phyloP scores from a whole-genome alignment of 1,284 basidiomycete genomes.

The Schizophyllum commune region DNA sequence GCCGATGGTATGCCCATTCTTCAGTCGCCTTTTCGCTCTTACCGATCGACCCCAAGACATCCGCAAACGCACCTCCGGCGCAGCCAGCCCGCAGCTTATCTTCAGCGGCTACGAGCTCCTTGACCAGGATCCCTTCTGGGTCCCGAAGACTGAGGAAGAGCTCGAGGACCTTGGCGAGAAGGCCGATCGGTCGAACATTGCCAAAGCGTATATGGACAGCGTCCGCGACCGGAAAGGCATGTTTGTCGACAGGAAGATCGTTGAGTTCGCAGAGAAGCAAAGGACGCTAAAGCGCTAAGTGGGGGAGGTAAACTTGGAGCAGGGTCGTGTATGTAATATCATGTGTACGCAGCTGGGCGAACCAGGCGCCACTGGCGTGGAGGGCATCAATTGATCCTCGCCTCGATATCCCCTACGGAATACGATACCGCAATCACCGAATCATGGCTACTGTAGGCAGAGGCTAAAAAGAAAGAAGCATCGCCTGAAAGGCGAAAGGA shows the following conservation, averaged over 20 bases:
- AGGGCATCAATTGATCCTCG: too few relatives aligned
- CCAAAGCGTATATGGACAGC: slow-evolving; percentile 88
- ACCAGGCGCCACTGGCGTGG: too few relatives aligned
- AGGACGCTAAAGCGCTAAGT: slow-evolving; percentile 80
- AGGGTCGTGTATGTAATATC: too few relatives aligned
- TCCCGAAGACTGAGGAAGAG: slow-evolving; percentile 96
- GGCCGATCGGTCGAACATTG: slow-evolving; percentile 90
- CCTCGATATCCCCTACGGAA: too few relatives aligned
- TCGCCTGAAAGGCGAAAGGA: neutral
- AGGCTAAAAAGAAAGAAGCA: neutral
- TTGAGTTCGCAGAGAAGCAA: slow-evolving; percentile 94
- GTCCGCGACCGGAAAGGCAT: slow-evolving; percentile 93
- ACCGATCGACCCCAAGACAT: too few relatives aligned
- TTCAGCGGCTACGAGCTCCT: slow-evolving; percentile 93
- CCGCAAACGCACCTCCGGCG: slow-evolving; percentile 92
- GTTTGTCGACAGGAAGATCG: slow-evolving; percentile 89
- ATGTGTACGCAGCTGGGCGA: too few relatives aligned
- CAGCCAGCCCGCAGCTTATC: slow-evolving; percentile 93
- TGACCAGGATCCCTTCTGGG: slow-evolving; percentile 97
- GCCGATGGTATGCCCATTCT: slow-evolving; percentile 91
- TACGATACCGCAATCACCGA: too few relatives aligned
- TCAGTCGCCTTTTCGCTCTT: too few relatives aligned
- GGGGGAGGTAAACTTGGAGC: neutral
- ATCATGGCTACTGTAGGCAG: too few relatives aligned
- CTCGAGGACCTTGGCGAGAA: slow-evolving; percentile 97